Evolutionary conservation across 129 eudicot genomes (phyloP).

Genomic region (Arctium lappa): DNA sequence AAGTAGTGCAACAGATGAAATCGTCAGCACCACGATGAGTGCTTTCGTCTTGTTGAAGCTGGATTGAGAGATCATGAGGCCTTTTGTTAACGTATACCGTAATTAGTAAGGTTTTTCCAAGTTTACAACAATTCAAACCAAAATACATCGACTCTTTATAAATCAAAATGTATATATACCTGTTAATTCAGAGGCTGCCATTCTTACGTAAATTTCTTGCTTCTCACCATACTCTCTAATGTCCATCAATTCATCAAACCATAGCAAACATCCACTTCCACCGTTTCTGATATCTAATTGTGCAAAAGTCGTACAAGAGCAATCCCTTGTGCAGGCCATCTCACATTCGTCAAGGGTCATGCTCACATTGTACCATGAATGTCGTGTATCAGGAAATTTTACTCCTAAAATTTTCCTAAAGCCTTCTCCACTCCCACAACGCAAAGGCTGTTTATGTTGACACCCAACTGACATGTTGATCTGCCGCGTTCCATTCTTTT

Average conservation of each 20-base stretch:
- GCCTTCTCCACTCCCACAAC: conserved; percentile 35
- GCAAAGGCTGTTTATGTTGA: conserved; percentile 24
- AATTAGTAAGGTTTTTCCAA: too few relatives aligned
- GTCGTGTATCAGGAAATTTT: conserved; percentile 39
- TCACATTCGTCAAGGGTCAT: conserved; percentile 13
- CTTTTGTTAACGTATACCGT: too few relatives aligned
- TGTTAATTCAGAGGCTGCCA: conserved; percentile 34
- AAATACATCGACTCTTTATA: too few relatives aligned
- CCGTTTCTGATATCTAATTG: conserved; percentile 27
- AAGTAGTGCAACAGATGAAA: background rate
- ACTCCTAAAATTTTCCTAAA: conserved; percentile 20
- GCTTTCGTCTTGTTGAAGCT: background rate
- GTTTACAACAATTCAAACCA: too few relatives aligned
- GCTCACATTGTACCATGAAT: conserved; percentile 22
- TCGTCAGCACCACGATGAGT: background rate
- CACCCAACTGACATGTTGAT: conserved; percentile 49
- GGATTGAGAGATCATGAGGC: background rate
- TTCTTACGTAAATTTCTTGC: conserved; percentile 17
- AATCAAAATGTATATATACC: conserved; percentile 19
- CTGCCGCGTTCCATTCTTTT: conserved; percentile 31
- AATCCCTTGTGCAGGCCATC: conserved; percentile 34
- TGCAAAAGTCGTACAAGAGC: conserved; percentile 49
- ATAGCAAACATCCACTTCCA: conserved; percentile 55
- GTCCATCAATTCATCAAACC: conserved; percentile 47
- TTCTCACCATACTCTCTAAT: conserved; percentile 21